Evolutionary conservation across 768 basidiomycete genomes (phyloP).

Genomic region (Mycena filopes): DNA sequence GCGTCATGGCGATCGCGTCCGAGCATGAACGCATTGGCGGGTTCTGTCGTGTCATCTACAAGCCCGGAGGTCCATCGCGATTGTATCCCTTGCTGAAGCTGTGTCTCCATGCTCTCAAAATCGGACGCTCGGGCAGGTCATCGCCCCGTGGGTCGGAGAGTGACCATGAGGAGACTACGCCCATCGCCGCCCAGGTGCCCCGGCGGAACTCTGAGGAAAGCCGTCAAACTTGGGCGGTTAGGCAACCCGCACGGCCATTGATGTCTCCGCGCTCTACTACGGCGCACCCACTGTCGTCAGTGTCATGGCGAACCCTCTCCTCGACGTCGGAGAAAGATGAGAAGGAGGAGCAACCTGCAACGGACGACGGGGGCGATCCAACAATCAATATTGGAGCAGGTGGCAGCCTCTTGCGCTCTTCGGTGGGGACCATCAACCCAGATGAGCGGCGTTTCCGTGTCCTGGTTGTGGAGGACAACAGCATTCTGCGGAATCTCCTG

Average conservation of each 20-base stretch:
- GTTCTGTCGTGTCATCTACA: conserved; percentile 89
- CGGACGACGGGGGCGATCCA: conserved; percentile 45
- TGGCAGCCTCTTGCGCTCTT: conserved; percentile 77
- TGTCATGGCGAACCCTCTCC: conserved; percentile 48
- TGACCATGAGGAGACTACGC: not conserved
- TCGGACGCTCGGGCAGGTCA: conserved; percentile 49
- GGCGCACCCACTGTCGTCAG: conserved; percentile 48
- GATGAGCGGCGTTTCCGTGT: conserved; percentile 66
- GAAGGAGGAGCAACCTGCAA: conserved; percentile 43
- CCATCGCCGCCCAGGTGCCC: conserved; percentile 24
- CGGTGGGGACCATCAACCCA: conserved; percentile 62
- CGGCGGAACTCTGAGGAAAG: conserved; percentile 64
- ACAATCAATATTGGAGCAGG: conserved; percentile 66
- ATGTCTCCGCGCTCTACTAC: conserved; percentile 67
- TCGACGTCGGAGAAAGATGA: conserved; percentile 50
- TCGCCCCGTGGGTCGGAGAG: conserved; percentile 29
- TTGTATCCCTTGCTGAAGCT: conserved; percentile 75
- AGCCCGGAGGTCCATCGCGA: conserved; percentile 86
- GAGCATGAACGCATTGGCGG: conserved; percentile 86
- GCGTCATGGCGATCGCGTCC: conserved; percentile 68
- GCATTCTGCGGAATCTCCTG: conserved; percentile 84
- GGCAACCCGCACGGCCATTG: conserved; percentile 51
- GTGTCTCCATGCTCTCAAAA: conserved; percentile 65
- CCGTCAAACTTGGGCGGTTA: conserved; percentile 7
- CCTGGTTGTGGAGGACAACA: conserved; percentile 92